phyloP scores from a whole-genome alignment of 2,329 filamentous ascomycete species.

The Tolypocladium sp. region DNA sequence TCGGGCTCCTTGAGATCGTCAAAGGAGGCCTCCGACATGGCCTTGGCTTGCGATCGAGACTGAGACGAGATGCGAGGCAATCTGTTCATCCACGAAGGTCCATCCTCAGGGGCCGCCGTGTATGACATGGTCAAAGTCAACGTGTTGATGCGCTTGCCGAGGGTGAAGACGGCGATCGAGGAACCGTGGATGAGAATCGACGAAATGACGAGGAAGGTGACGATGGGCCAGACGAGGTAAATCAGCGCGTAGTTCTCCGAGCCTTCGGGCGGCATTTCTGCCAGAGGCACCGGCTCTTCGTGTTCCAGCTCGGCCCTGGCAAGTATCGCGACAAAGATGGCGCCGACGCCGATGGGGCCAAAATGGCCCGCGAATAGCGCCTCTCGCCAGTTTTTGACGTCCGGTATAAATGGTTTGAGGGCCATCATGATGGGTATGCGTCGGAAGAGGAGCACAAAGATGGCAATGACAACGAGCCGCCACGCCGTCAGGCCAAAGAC shows the following conservation, averaged over 20 bases:
- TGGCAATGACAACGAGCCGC: slow-evolving; percentile 85
- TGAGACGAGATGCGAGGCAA: slow-evolving; percentile 62
- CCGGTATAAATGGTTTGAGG: slow-evolving; percentile 86
- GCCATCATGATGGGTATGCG: slow-evolving; percentile 90
- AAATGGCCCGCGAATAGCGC: slow-evolving; percentile 96
- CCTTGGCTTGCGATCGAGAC: slow-evolving; percentile 74
- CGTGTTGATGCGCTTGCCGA: slow-evolving; percentile 97
- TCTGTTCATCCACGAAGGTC: slow-evolving; percentile 90
- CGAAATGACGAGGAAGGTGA: slow-evolving; percentile 84
- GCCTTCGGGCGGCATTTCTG: slow-evolving; percentile 45
- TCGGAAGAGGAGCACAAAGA: slow-evolving; percentile 91
- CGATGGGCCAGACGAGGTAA: slow-evolving; percentile 88
- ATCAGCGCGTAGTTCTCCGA: slow-evolving; percentile 60
- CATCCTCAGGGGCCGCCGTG: slow-evolving; percentile 80
- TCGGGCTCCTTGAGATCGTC: slow-evolving; percentile 52
- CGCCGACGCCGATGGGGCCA: slow-evolving; percentile 92
- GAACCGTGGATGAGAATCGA: slow-evolving; percentile 96
- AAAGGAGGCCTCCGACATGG: slow-evolving; percentile 69
- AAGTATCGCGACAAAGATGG: slow-evolving; percentile 89
- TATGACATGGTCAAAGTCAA: slow-evolving; percentile 93
- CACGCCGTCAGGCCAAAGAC: slow-evolving; percentile 71
- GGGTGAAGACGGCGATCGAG: slow-evolving; percentile 94
- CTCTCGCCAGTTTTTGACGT: slow-evolving; percentile 97
- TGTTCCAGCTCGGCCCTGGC: slow-evolving; percentile 86
- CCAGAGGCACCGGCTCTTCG: slow-evolving; percentile 63